Evolutionary conservation across 495 filamentous ascomycete genomes (phyloP).

Genomic region (Lineolata rhizophorae): DNA sequence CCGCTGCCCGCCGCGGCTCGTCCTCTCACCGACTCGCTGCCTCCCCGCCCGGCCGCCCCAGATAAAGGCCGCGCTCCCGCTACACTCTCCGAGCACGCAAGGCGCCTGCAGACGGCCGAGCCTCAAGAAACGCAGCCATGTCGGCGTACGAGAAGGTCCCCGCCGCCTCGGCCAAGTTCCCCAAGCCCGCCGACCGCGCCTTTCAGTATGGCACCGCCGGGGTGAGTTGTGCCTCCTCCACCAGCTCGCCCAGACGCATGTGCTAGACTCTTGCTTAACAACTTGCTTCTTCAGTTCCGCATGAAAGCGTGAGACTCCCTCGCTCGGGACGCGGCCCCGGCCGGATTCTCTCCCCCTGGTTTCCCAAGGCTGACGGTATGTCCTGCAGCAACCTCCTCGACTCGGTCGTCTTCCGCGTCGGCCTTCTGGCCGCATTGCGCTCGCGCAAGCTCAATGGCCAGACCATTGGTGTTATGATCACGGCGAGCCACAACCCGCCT

Average conservation of each 20-base stretch:
- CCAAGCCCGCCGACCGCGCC: conserved; percentile 43
- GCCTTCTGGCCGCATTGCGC: conserved; percentile 71
- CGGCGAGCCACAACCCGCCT: conserved; percentile 91
- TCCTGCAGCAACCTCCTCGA: conserved; percentile 36
- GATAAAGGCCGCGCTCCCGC: no score
- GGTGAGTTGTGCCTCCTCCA: conserved; percentile 28
- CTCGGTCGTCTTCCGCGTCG: conserved; percentile 77
- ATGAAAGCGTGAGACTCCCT: conserved; percentile 47
- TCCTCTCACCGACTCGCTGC: no score
- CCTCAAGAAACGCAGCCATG: no score
- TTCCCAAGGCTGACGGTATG: no score
- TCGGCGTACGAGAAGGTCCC: conserved; percentile 11
- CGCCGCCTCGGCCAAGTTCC: conserved; percentile 39
- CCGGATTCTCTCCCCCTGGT: no score
- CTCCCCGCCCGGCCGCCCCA: no score
- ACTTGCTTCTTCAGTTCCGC: conserved; percentile 33
- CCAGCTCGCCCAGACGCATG: neutral
- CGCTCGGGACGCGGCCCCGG: no score
- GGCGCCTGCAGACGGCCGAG: no score
- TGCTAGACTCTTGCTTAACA: no score
- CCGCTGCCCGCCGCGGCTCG: no score
- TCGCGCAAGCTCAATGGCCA: conserved; percentile 73
- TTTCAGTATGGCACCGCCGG: conserved; percentile 95
- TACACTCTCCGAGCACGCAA: no score
- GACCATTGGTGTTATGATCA: conserved; percentile 96